Evolutionary conservation across 495 filamentous ascomycete genomes (phyloP).

Genomic region (Ascobolus immersus): DNA sequence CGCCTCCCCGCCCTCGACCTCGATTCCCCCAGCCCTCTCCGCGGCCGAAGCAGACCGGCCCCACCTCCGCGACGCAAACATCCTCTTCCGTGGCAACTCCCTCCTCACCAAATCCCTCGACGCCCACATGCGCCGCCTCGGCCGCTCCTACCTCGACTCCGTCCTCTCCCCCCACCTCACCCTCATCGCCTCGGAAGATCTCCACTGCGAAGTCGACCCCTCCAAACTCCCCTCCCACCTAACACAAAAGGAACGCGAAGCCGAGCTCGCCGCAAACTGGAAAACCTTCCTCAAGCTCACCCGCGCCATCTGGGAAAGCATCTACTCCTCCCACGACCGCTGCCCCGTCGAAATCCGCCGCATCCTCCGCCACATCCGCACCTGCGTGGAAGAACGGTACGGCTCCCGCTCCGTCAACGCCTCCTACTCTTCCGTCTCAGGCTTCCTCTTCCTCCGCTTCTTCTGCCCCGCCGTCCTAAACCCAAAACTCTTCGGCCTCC

Average conservation of each 20-base stretch:
- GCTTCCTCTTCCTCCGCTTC: slow-evolving; percentile 87
- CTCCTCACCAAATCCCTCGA: slow-evolving; percentile 84
- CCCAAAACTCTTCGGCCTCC: slow-evolving; percentile 79
- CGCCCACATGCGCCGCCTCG: slow-evolving; percentile 79
- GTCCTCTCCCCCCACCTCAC: slow-evolving; percentile 59
- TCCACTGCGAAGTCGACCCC: slow-evolving; percentile 89
- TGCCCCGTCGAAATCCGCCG: slow-evolving; percentile 67
- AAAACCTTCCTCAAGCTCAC: slow-evolving; percentile 47
- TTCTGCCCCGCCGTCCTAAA: slow-evolving; percentile 91
- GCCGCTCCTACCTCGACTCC: slow-evolving; percentile 79
- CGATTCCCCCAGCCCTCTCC: slow-evolving; percentile 27
- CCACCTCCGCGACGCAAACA: slow-evolving; percentile 54
- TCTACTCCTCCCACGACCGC: slow-evolving; percentile 39
- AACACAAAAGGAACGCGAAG: slow-evolving; percentile 34
- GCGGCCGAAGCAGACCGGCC: slow-evolving; percentile 9
- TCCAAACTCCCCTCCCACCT: no score
- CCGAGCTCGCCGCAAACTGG: slow-evolving; percentile 72
- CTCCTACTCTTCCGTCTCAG: slow-evolving; percentile 83
- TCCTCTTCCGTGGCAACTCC: slow-evolving; percentile 87
- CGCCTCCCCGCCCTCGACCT: slow-evolving; percentile 15
- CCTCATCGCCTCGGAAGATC: slow-evolving; percentile 68
- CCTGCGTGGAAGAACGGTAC: slow-evolving; percentile 87
- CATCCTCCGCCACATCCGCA: slow-evolving; percentile 76
- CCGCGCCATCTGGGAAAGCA: slow-evolving; percentile 60
- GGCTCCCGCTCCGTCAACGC: slow-evolving; percentile 88